Evolutionary conservation across 495 filamentous ascomycete species (phyloP).

Genomic region (Bathelium albidoporum): DNA sequence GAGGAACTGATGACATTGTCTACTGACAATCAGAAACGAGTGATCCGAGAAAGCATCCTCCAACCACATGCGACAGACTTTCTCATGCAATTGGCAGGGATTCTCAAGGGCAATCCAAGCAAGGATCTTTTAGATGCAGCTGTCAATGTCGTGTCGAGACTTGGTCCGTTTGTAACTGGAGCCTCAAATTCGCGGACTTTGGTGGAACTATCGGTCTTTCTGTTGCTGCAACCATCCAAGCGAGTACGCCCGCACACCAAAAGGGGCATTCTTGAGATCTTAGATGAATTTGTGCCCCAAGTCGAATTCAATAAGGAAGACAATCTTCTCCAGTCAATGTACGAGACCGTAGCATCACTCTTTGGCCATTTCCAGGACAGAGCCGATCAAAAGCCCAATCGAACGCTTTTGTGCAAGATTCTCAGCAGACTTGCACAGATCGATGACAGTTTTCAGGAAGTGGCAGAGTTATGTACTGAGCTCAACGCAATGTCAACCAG

Average conservation of each 20-base stretch:
- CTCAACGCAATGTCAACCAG: constrained; percentile 64
- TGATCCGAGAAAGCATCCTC: constrained; percentile 9
- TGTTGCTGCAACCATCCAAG: constrained; percentile 72
- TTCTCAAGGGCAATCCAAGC: constrained; percentile 53
- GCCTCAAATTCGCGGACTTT: constrained; percentile 61
- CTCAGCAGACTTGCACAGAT: constrained; percentile 55
- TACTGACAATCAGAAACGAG: not conserved
- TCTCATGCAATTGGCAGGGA: constrained; percentile 40
- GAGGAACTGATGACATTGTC: not conserved
- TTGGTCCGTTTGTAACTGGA: constrained; percentile 63
- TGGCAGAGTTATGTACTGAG: constrained; percentile 62
- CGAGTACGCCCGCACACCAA: constrained; percentile 77
- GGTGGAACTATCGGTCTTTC: constrained; percentile 62
- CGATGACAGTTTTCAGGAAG: constrained; percentile 47
- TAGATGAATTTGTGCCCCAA: constrained; percentile 35
- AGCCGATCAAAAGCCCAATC: constrained; percentile 35
- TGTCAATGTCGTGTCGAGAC: constrained; percentile 62
- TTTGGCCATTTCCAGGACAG: constrained; percentile 83
- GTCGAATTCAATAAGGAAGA: constrained; percentile 41
- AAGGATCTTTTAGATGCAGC: constrained; percentile 64
- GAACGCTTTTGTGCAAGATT: constrained; percentile 60
- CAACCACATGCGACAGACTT: constrained; percentile 18
- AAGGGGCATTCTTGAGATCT: constrained; percentile 59
- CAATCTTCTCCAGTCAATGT: constrained; percentile 47
- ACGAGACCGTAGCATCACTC: constrained; percentile 56